Evolutionary conservation across 139 green algal species (phyloP).

Genomic region (Tetratostichococcus sp.): DNA sequence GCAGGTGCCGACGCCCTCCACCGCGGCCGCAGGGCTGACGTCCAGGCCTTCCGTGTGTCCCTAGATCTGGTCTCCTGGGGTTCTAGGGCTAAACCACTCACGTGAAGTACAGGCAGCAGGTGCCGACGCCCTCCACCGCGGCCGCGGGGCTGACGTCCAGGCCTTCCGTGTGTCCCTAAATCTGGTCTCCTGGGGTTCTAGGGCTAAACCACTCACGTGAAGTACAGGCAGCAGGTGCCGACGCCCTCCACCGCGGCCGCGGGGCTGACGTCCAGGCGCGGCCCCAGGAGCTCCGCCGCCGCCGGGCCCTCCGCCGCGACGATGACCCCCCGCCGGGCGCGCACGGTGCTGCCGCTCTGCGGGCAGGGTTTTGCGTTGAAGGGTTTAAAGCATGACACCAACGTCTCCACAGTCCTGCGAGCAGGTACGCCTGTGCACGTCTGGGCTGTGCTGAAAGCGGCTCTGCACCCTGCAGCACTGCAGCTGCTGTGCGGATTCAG

Average conservation of each 20-base stretch:
- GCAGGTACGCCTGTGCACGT: too few relatives aligned
- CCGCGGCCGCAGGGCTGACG: constrained; percentile 44
- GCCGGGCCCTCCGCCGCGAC: constrained; percentile 81
- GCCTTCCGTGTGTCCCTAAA: too few relatives aligned
- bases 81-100: too few relatives aligned
- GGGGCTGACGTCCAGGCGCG: constrained; percentile 28
- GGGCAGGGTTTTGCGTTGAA: too few relatives aligned
- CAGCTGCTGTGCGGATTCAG: too few relatives aligned
- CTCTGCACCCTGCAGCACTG: too few relatives aligned
- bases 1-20: constrained; percentile 71
- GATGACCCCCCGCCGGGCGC: constrained; percentile 61
- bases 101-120: constrained; percentile 83
- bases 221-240: constrained; percentile 89
- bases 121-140: constrained; percentile 67
- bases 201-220: too few relatives aligned
- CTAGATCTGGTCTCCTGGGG: too few relatives aligned
- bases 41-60: constrained; percentile 18
- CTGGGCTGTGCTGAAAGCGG: too few relatives aligned
- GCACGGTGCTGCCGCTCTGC: constrained; percentile 34
- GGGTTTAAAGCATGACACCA: too few relatives aligned
- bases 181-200: too few relatives aligned
- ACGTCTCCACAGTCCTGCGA: too few relatives aligned
- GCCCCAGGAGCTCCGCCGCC: constrained; percentile 62
- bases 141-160: constrained; percentile 54
- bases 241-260: constrained; percentile 61